Evolutionary conservation across 352 stramenopile genomes (phyloP), one percentile per base, ranked within the genome.

Genomic region (Phytophthora capsici): DNA sequence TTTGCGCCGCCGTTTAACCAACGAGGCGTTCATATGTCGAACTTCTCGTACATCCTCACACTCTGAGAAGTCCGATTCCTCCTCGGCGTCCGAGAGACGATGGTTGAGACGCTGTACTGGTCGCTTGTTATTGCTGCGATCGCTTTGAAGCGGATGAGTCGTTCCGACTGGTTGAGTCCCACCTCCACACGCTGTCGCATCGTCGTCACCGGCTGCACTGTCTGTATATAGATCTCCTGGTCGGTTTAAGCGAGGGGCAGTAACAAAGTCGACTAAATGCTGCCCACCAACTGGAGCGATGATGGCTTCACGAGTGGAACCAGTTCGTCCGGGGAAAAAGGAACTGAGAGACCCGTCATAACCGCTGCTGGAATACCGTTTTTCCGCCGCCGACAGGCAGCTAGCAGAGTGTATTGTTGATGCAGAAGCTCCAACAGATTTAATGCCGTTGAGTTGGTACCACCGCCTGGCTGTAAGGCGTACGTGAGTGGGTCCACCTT

Each of bases 401-500:
- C 36, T 6, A 57, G 7, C 1, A 52, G 14, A 4, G 36, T 10
- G 14, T 57, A 10, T 47, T 64, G 46, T 23, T 52, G 37, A 10
- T 51, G 46, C 14, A 57, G 57, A n/a, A 64, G 47, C 17, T 64
- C 47, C 36, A 52, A 45, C 14, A 46, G 57, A 8, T 17, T 52
- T 34, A 64, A 19, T 9, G 36, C 46, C 20, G 20, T 26, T 1
- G n/a, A 25, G 17, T 57, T 64, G 13, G 19, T 19, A 22, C 57
- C 17, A 3, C 19, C 13, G 1, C 54, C 54, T 4, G 54, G 41
- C 40, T 22, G 28, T 32, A 54, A 26, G 1, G 57, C 26, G 20
- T 65, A 65, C 10, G 57, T 65, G 3, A 58, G 38, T 5, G 37
- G 13, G 16, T 47, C 47, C 7, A 58, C 57, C 37, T 65, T 65